Conservation (phyloP, 441 rosid species). For the Mallotus repandus region DNA sequence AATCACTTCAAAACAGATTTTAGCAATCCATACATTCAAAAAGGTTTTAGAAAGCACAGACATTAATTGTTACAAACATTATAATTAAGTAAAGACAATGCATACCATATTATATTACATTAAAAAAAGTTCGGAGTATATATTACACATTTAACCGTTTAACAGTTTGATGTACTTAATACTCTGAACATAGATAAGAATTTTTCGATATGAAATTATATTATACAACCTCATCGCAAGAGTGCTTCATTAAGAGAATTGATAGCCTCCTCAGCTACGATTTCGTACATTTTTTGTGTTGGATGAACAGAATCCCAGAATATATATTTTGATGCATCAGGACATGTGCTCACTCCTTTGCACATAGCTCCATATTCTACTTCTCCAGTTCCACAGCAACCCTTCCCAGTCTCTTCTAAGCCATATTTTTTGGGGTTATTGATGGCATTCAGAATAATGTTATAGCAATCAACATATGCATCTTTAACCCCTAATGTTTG, state of each 20-base stretch:
- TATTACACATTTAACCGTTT: too few species aligned
- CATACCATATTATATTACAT: too few species aligned
- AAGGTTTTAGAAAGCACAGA: too few species aligned
- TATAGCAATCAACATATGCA: conserved; percentile 51
- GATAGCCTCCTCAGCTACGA: conserved; percentile 50
- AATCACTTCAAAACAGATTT: too few species aligned
- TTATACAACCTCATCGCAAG: conserved; percentile 23
- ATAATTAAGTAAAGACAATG: too few species aligned
- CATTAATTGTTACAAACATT: too few species aligned
- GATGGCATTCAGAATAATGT: conserved; percentile 40
- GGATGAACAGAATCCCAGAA: conserved; percentile 94
- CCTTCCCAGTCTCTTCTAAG: conserved; percentile 49
- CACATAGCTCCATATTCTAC: conserved; percentile 68
- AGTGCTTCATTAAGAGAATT: conserved; percentile 36
- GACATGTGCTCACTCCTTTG: conserved; percentile 54
- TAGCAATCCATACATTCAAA: too few species aligned
- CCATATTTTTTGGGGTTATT: conserved; percentile 49
- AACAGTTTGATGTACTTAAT: too few species aligned
- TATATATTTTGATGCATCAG: conserved; percentile 52
- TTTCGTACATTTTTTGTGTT: conserved; percentile 65
- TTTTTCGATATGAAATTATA: too few species aligned
- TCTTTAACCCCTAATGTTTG: conserved; percentile 43
- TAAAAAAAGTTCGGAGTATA: too few species aligned
- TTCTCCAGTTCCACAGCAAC: conserved; percentile 80
- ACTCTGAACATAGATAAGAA: too few species aligned